These are phyloP conservation scores for Boletus tylopilopsis DNA, from an alignment of 768 basidiomycete genomes.

Conservation along the genomic window DNA sequence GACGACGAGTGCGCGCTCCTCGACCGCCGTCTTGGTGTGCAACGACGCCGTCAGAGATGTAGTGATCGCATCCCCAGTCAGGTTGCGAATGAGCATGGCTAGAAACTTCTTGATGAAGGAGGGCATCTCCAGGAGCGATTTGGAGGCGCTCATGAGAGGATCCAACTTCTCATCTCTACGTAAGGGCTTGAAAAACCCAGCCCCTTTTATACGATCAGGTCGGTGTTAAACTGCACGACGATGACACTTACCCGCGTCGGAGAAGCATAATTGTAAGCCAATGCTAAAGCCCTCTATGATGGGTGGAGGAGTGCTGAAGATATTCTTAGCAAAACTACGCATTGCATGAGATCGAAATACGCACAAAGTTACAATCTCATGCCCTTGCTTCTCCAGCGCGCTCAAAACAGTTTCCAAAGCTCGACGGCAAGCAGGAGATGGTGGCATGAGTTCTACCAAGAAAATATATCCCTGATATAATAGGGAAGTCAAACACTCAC, in stretches of 20 bases:
- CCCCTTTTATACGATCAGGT: conserved; percentile 32
- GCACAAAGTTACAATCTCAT: conserved; percentile 40
- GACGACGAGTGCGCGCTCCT: conserved; percentile 29
- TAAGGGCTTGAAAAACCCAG: conserved; percentile 37
- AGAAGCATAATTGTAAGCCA: conserved; percentile 53
- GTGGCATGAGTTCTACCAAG: conserved; percentile 33
- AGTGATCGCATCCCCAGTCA: conserved; percentile 23
- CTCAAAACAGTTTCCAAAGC: conserved; percentile 34
- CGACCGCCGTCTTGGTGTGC: conserved; percentile 26
- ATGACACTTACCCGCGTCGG: conserved; percentile 45
- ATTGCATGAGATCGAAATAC: conserved; percentile 8
- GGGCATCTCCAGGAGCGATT: conserved; percentile 25
- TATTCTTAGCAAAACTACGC: background rate
- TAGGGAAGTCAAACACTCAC: conserved; percentile 20
- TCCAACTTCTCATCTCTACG: conserved; percentile 36
- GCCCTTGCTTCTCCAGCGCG: conserved; percentile 34
- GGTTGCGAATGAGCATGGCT: conserved; percentile 35
- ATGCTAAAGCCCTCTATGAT: conserved; percentile 47
- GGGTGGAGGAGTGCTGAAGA: conserved; percentile 41
- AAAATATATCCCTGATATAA: background rate
- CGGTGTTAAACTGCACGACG: background rate
- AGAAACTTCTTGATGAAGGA: conserved; percentile 41
- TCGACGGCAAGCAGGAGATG: conserved; percentile 39
- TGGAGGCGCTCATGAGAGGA: conserved; percentile 25
- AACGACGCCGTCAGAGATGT: conserved; percentile 34